phyloP scores from a whole-genome alignment of 2,329 filamentous ascomycete genomes.

The Ustulina deusta region DNA sequence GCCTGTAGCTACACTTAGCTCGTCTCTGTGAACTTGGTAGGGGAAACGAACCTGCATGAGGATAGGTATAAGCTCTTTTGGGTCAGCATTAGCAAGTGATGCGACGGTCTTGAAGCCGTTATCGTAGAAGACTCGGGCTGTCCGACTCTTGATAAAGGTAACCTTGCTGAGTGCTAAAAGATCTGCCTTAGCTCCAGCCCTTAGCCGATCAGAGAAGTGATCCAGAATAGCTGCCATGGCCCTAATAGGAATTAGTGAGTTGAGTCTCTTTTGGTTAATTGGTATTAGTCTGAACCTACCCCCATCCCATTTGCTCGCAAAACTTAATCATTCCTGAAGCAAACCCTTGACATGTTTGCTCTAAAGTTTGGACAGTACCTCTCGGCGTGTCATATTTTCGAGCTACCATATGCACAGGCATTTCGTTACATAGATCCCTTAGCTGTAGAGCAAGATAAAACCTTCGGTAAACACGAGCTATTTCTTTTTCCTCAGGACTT shows the following conservation, averaged over 20 bases:
- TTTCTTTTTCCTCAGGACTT: constrained; percentile 69
- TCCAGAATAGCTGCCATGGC: constrained; percentile 78
- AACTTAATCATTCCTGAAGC: constrained; percentile 84
- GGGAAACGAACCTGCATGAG: constrained; percentile 71
- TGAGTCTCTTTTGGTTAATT: not conserved
- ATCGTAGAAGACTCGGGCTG: constrained; percentile 79
- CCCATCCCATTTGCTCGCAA: constrained; percentile 81
- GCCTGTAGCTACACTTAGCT: constrained; percentile 59
- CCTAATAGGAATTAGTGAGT: constrained; percentile 53
- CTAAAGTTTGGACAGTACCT: constrained; percentile 77
- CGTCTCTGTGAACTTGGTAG: not conserved
- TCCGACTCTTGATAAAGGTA: constrained; percentile 81
- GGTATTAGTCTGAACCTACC: constrained; percentile 54
- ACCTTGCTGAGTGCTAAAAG: constrained; percentile 77
- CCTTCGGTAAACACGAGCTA: constrained; percentile 73
- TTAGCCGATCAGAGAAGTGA: constrained; percentile 79
- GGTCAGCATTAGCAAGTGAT: constrained; percentile 75
- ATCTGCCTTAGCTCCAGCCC: constrained; percentile 77
- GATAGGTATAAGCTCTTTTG: constrained; percentile 76
- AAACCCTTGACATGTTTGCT: constrained; percentile 82
- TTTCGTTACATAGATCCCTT: constrained; percentile 82
- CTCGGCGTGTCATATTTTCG: constrained; percentile 77
- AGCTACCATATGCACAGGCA: constrained; percentile 76
- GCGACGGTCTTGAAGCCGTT: constrained; percentile 78
- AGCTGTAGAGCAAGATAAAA: constrained; percentile 82